A percentile compares a stretch with the other conserved stretches of the same genome.
phyloP scores from a whole-genome alignment of 768 basidiomycete genomes.

The Boletus pseudopeckii region DNA sequence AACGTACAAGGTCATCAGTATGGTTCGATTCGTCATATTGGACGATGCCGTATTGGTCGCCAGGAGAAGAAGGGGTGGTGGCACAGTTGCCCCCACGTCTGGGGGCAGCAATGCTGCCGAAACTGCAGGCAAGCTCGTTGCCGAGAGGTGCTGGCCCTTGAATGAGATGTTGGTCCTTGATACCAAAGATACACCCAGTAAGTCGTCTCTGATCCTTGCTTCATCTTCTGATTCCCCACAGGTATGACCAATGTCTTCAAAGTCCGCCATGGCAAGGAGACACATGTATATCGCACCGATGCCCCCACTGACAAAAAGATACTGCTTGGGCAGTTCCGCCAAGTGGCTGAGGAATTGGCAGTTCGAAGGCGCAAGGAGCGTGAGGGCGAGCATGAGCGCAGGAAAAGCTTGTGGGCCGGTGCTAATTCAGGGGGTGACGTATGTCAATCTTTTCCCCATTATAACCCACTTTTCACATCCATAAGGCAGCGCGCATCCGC shows the following conservation, averaged over 20 bases:
- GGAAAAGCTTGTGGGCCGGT: constrained; percentile 68
- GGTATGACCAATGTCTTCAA: constrained; percentile 97
- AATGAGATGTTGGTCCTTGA: constrained; percentile 94
- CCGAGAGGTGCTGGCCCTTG: constrained; percentile 90
- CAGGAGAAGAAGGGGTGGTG: constrained; percentile 58
- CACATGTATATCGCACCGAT: constrained; percentile 90
- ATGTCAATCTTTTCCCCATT: constrained; percentile 12
- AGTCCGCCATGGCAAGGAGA: constrained; percentile 89
- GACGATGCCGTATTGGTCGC: constrained; percentile 92
- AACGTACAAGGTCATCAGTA: constrained; percentile 88
- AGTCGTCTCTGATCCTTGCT: constrained; percentile 21
- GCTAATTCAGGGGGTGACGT: constrained; percentile 44
- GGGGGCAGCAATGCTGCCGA: constrained; percentile 60
- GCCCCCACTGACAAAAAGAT: constrained; percentile 79
- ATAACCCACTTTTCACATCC: not conserved
- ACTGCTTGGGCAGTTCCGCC: constrained; percentile 80
- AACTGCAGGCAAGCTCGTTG: constrained; percentile 72
- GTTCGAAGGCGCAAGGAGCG: constrained; percentile 89
- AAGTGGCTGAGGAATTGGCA: constrained; percentile 88
- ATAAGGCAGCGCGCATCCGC: constrained; percentile 32
- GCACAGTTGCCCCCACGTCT: constrained; percentile 43
- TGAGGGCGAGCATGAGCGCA: constrained; percentile 86
- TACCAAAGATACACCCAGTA: constrained; percentile 91
- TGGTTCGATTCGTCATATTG: constrained; percentile 85
- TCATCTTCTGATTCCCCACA: constrained; percentile 20